Conservation (phyloP, 2,329 filamentous ascomycete species). For the Hymenoscyphus fraxineus region DNA sequence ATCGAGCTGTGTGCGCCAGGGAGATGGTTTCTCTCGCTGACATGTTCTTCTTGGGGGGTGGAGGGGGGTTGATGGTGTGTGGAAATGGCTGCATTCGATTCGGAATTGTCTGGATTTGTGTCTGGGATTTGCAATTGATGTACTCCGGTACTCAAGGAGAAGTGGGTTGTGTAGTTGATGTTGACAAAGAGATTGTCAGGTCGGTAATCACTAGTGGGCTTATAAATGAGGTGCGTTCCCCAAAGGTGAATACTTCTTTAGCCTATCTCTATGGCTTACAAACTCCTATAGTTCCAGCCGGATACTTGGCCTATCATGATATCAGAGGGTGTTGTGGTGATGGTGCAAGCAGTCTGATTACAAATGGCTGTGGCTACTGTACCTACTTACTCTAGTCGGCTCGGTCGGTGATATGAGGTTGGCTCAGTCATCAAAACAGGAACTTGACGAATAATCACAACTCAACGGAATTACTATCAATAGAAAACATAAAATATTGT, state of each 20-base stretch:
- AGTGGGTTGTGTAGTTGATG: neutral
- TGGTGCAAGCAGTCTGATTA: neutral
- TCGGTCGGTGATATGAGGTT: neutral
- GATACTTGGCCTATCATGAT: neutral
- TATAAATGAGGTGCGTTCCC: neutral
- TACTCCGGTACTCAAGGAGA: neutral
- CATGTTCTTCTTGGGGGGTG: neutral
- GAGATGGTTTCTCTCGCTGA: conserved; percentile 14
- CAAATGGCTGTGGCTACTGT: neutral
- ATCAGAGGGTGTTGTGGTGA: neutral
- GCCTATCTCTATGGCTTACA: neutral
- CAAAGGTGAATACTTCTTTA: neutral
- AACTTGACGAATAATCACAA: neutral
- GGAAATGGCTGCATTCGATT: neutral
- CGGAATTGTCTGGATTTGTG: neutral
- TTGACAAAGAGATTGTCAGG: neutral
- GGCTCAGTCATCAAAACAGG: neutral
- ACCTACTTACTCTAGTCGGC: neutral
- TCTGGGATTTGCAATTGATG: neutral
- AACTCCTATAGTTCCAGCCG: neutral
- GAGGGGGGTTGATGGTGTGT: neutral
- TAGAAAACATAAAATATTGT: neutral
- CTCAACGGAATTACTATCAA: neutral
- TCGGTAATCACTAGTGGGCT: neutral
- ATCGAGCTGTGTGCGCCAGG: conserved; percentile 23